A percentile compares a stretch with the other conserved stretches of the same genome.
Conservation (phyloP, 495 filamentous ascomycete genomes). For the Podospora pseudopauciseta region DNA sequence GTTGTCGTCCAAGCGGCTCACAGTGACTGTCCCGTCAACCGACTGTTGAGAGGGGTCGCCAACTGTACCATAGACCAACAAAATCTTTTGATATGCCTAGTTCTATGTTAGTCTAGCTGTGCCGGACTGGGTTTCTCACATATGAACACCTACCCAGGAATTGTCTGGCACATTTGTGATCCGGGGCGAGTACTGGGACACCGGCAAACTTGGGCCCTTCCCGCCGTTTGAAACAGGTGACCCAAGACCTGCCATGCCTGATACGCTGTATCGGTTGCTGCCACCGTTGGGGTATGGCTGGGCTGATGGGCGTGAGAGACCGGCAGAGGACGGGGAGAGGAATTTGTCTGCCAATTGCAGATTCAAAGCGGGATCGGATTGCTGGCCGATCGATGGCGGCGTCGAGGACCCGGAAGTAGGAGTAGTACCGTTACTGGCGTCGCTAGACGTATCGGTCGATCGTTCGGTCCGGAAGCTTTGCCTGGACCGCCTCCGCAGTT, state of each 20-base stretch:
- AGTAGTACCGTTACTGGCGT: slow-evolving; percentile 40
- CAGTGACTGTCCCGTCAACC: slow-evolving; percentile 73
- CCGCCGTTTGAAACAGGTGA: slow-evolving; percentile 52
- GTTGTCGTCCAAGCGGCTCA: slow-evolving; percentile 76
- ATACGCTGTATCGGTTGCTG: slow-evolving; percentile 44
- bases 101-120: not conserved
- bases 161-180: slow-evolving; percentile 74
- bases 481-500: slow-evolving; percentile 69
- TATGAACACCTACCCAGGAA: slow-evolving; percentile 60
- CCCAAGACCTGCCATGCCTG: slow-evolving; percentile 52
- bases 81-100: slow-evolving; percentile 84
- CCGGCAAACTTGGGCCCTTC: slow-evolving; percentile 50
- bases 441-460: slow-evolving; percentile 53
- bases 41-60: slow-evolving; percentile 66
- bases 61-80: slow-evolving; percentile 74
- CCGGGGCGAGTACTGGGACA: slow-evolving; percentile 74
- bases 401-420: slow-evolving; percentile 47
- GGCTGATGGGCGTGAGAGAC: slow-evolving; percentile 41
- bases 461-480: slow-evolving; percentile 58
- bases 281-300: slow-evolving; percentile 39
- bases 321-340: slow-evolving; percentile 24
- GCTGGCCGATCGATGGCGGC: slow-evolving; percentile 41
- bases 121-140: not conserved
- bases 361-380: slow-evolving; percentile 49
- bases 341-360: slow-evolving; percentile 41